Base-by-base conservation (phyloP, 2,329 filamentous ascomycete genomes). In the Talaromyces sp. region DNA sequence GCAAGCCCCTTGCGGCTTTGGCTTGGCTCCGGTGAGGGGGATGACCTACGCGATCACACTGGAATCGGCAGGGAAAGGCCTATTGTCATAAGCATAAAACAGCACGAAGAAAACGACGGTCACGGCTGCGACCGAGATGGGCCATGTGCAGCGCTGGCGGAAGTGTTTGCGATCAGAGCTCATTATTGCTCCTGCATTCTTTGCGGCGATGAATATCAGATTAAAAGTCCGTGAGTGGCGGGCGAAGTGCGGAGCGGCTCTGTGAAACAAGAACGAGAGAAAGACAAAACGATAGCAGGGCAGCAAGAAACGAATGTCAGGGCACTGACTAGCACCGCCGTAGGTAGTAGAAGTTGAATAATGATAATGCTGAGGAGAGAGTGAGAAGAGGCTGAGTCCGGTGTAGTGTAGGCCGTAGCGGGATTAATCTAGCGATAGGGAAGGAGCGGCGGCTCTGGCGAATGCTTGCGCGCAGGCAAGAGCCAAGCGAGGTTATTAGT, bases 81-180 rank as follows among this genome's bases (percentile, higher is more conserved):
- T 59, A 10, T 27, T 16, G 33, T 59, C 42, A 57, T 62, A 62
- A 8, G 61, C 61, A 16, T 59, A 56, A 58, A 59, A 56, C 4
- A 62, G 30, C 27, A 62, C 56, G 27, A 53, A 36, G 6, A 62
- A 34, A 16, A 57, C 56, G 52, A 59, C 12, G 3, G 52, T 44
- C 10, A 52, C 52, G 23, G 44, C 51, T 31, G 57, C 61, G 14
- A 62, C 33, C 2, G 61, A 56, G 8, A 62, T 40, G 4, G 52
- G 61, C 61, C 61, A 62, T 56, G 56, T 56, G 51, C 61, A 62
- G 44, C 50, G 61, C 27, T 14, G 61, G 61, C 52, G 50, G 27
- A 53, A 62, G 31, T 53, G 57, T 57, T 57, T 59, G 28, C 61
- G 56, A n/a, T 62, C 61, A n/a, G 56, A 62, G 56, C 56, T 53